phyloP scores from a whole-genome alignment of 192 early-diverging fungal species.

The Coemansia sp. region DNA sequence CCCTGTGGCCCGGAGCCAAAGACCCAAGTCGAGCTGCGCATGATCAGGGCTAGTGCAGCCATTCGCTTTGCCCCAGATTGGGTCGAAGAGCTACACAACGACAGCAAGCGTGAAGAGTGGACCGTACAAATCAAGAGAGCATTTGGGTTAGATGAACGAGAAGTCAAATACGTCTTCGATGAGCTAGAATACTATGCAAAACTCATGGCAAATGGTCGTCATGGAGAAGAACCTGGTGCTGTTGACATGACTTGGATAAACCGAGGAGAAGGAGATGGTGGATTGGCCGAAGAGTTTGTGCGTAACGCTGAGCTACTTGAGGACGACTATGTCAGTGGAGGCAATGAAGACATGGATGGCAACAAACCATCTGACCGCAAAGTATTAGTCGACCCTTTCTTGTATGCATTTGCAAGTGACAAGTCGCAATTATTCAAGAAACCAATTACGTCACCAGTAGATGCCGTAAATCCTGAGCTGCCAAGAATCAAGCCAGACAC shows the following conservation, averaged over 20 bases:
- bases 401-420: neutral
- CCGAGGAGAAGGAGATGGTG: neutral
- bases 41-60: neutral
- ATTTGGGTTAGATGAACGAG: neutral
- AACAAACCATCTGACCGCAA: neutral
- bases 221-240: neutral
- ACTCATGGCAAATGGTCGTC: neutral
- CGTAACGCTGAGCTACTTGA: slow-evolving; percentile 1
- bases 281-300: neutral
- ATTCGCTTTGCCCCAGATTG: neutral
- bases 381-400: neutral
- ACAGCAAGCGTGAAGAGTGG: neutral
- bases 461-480: neutral
- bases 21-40: neutral
- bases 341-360: neutral
- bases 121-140: neutral
- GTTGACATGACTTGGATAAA: slow-evolving; percentile 11
- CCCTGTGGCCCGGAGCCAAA: neutral
- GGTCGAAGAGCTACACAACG: neutral
- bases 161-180: neutral
- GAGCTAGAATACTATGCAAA: slow-evolving; percentile 1
- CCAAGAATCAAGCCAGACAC: neutral
- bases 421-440: neutral
- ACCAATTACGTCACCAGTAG: neutral
- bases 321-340: neutral